Evolutionary conservation across 805 yeast genomes (phyloP).

Genomic region (Saccharomycopsis babjevae): DNA sequence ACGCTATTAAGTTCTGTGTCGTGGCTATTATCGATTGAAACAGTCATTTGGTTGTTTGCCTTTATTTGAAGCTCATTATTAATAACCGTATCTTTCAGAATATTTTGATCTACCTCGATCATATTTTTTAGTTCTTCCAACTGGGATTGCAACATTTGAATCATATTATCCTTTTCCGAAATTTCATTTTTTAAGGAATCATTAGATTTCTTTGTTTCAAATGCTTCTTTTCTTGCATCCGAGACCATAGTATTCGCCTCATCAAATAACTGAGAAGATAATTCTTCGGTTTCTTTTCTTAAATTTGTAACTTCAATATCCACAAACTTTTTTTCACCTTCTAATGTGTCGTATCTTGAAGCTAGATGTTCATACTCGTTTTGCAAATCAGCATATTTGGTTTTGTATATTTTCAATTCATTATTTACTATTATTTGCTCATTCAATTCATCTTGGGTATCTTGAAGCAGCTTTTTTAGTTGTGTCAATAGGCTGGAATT

Average conservation of each 20-base stretch:
- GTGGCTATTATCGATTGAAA: neutral
- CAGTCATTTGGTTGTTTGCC: neutral
- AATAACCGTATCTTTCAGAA: neutral
- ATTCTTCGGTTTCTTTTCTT: conserved; percentile 68
- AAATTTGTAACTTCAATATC: conserved; percentile 42
- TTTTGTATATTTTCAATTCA: conserved; percentile 14
- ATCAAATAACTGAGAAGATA: conserved; percentile 64
- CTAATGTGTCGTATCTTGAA: conserved; percentile 11
- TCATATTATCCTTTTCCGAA: conserved; percentile 60
- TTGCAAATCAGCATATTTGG: conserved; percentile 13
- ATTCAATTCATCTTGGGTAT: conserved; percentile 16
- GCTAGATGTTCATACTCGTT: conserved; percentile 10
- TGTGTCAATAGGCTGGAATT: conserved; percentile 7
- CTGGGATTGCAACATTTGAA: conserved; percentile 58
- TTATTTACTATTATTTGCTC: conserved; percentile 14
- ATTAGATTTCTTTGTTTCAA: conserved; percentile 49
- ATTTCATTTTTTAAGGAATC: conserved; percentile 40
- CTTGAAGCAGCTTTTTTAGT: conserved; percentile 10
- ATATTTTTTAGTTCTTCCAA: conserved; percentile 52
- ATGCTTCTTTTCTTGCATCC: conserved; percentile 60
- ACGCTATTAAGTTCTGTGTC: neutral
- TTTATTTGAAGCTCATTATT: neutral
- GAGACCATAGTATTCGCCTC: conserved; percentile 83
- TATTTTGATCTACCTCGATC: conserved; percentile 39
- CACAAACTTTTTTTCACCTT: conserved; percentile 14